Conservation (phyloP, 345 rosid genomes). For the Capsella bursapastoris region DNA sequence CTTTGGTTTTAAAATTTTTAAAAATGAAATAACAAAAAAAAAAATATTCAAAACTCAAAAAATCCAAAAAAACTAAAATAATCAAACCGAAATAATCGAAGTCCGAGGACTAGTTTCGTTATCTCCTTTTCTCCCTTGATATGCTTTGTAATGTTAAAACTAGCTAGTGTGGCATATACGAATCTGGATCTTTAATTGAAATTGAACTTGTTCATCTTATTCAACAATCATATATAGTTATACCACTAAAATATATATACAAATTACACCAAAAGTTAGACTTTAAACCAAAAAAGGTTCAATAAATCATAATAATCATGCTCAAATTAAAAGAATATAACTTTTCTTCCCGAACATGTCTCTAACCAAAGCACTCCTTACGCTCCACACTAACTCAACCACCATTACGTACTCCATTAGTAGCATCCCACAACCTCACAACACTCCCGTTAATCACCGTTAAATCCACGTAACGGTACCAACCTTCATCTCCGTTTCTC, state of each 20-base stretch:
- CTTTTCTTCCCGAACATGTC: neutral
- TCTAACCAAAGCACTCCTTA: conserved; percentile 21
- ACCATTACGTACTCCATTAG: conserved; percentile 34
- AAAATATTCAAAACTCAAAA: too few relatives aligned
- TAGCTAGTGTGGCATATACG: neutral
- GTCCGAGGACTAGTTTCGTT: too few relatives aligned
- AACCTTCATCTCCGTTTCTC: conserved; percentile 55
- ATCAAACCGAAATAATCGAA: too few relatives aligned
- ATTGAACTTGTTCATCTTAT: neutral
- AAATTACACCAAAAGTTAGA: conserved; percentile 21
- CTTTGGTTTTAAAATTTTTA: too few relatives aligned
- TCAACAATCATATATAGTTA: conserved; percentile 9
- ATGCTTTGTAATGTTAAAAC: neutral
- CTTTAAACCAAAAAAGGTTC: conserved; percentile 1
- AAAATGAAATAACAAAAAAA: too few relatives aligned
- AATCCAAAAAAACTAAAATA: too few relatives aligned
- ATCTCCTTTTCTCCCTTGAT: neutral
- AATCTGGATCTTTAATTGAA: neutral
- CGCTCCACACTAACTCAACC: conserved; percentile 10
- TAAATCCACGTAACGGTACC: conserved; percentile 68
- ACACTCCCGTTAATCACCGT: conserved; percentile 62
- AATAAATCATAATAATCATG: conserved; percentile 1
- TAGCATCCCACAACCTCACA: conserved; percentile 75
- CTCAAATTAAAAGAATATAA: neutral
- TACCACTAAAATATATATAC: conserved; percentile 29